phyloP scores from a whole-genome alignment of 2,329 filamentous ascomycete genomes.

The Stachybotrys echinatus region DNA sequence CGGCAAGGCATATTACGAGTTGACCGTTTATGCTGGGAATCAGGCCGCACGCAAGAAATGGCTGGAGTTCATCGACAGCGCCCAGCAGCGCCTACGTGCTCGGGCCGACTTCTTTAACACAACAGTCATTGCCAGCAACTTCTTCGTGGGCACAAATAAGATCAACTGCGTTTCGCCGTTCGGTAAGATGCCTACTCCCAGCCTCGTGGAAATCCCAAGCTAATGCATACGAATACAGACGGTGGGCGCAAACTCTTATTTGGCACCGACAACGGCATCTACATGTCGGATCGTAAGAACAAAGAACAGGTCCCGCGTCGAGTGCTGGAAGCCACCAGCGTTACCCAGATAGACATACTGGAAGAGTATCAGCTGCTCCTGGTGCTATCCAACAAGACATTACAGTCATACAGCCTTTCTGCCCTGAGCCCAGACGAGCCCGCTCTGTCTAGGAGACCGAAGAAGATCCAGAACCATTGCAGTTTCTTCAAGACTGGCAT shows the following conservation, averaged over 20 bases:
- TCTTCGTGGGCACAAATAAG: slow-evolving; percentile 64
- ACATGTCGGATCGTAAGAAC: slow-evolving; percentile 82
- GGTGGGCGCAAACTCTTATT: slow-evolving; percentile 92
- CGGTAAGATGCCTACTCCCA: slow-evolving; percentile 46
- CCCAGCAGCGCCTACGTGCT: slow-evolving; percentile 80
- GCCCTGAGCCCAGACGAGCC: slow-evolving; percentile 82
- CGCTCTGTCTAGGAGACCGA: slow-evolving; percentile 74
- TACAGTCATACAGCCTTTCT: slow-evolving; percentile 83
- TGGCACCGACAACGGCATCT: slow-evolving; percentile 91
- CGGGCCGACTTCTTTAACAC: slow-evolving; percentile 90
- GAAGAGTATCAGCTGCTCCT: slow-evolving; percentile 92
- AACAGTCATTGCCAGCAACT: slow-evolving; percentile 52
- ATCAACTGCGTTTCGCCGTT: slow-evolving; percentile 95
- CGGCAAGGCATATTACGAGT: slow-evolving; percentile 90
- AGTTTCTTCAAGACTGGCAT: slow-evolving; percentile 99
- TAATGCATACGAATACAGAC: slow-evolving; percentile 47
- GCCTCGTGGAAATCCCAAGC: slow-evolving; percentile 3
- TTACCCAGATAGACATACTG: slow-evolving; percentile 92
- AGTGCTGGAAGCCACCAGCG: slow-evolving; percentile 78
- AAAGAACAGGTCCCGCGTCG: slow-evolving; percentile 77
- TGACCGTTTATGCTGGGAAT: slow-evolving; percentile 82
- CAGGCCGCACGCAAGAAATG: slow-evolving; percentile 89
- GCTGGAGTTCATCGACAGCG: slow-evolving; percentile 90
- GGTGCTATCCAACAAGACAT: slow-evolving; percentile 87
- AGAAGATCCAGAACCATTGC: slow-evolving; percentile 95